Base-by-base conservation (phyloP, 257 asterid species). In the Cinchona pubescens region DNA sequence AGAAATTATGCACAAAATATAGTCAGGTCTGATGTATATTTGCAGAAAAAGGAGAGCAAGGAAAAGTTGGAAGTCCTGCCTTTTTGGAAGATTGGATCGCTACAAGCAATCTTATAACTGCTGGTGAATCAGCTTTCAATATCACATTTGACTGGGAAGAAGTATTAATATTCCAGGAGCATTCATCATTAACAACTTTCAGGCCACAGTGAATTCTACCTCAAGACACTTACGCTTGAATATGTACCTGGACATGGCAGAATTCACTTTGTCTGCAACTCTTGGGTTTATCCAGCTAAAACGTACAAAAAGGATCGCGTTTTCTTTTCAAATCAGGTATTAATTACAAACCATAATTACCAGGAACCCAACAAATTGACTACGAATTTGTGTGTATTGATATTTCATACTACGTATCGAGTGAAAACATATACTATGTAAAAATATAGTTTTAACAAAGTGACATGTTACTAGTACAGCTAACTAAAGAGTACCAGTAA, bases 261-360 rank as follows among this genome's bases (percentile, higher is more conserved):
- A 3, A 10, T 81, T 21, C 80, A 72, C 30, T 84, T 84, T n/a
- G 71, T 69, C 14, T 84, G 88, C 55, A 69, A 81, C 46, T 84
- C 88, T 42, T 84, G 88, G 88, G 84, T 81, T 29, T 81, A 79
- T 19, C 86, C 84, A 0, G 78, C 82, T 23, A 38, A 68, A 6
- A 78, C 69, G n/a, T 84, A 84, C 67, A 73, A 68, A 30, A 63
- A 74, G 3, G 82, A 71, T 51, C 84, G 88, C 15, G 9, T 84
- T 40, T 84, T 84, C 84, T 84, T 84, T 67, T 40, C 80, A 2
- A 84, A 81, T 78, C 86, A 76, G 88, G 88, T 84, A 67, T 25
- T 15, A 19, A 35, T 15, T 30, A 1, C n/a, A n/a, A n/a, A n/a
- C n/a, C n/a, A n/a, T n/a, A n/a, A n/a, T n/a, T n/a, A n/a, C n/a